These are phyloP conservation scores for Lactifluus pinguis DNA, from an alignment of 768 basidiomycete genomes.

Conservation along the genomic window DNA sequence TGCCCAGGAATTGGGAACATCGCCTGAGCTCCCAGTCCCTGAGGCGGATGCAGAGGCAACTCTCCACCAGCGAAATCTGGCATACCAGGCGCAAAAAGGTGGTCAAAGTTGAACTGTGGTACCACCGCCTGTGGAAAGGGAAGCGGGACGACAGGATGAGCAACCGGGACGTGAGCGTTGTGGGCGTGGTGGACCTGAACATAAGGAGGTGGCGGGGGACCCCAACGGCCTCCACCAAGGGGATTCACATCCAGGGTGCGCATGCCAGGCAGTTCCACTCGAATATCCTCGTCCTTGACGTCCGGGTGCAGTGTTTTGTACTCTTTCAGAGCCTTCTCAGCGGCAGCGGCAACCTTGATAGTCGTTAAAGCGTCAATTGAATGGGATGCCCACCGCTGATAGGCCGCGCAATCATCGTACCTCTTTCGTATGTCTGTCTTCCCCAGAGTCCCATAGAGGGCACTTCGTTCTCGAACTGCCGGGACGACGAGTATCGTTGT, in stretches of 20 bases:
- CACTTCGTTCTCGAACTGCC: slow-evolving; percentile 38
- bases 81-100: not conserved
- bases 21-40: not conserved
- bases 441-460: slow-evolving; percentile 57
- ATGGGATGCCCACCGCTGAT: not conserved
- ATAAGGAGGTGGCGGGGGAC: not conserved
- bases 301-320: slow-evolving; percentile 55
- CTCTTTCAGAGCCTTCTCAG: slow-evolving; percentile 54
- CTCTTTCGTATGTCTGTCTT: slow-evolving; percentile 57
- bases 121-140: not conserved
- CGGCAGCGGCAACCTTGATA: slow-evolving; percentile 56
- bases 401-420: slow-evolving; percentile 27
- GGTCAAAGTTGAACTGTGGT: not conserved
- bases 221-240: not conserved
- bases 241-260: not conserved
- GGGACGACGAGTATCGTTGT: not conserved
- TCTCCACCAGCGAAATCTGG: not conserved
- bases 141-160: slow-evolving; percentile 8
- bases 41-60: not conserved
- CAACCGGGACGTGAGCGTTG: slow-evolving; percentile 9
- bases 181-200: slow-evolving; percentile 14
- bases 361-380: not conserved
- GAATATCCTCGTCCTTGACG: slow-evolving; percentile 46
- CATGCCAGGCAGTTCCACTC: slow-evolving; percentile 41
- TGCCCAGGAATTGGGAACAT: not conserved